A percentile compares a stretch with the other conserved stretches of the same genome.
These are phyloP conservation scores for Peronospora destructor DNA, from an alignment of 352 stramenopile genomes.

Conservation along the genomic window DNA sequence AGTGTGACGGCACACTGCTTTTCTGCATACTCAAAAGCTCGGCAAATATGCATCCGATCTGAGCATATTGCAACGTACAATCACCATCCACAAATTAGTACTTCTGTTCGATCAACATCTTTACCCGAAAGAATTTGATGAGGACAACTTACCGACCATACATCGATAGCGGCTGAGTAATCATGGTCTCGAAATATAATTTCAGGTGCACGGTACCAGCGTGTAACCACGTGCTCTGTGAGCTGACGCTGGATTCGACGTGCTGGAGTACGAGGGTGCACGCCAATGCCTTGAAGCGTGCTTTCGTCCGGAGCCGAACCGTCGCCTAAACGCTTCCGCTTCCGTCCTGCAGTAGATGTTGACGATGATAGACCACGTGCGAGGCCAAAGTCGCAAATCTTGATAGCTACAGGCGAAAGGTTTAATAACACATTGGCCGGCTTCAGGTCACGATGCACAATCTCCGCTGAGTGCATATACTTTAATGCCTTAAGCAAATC, in stretches of 20 bases:
- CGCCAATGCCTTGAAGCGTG: constrained; percentile 50
- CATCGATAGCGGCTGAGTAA: constrained; percentile 83
- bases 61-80: constrained; percentile 5
- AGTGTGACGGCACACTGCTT: constrained; percentile 90
- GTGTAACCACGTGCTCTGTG: constrained; percentile 92
- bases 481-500: constrained; percentile 84
- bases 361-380: constrained; percentile 64
- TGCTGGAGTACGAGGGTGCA: constrained; percentile 65
- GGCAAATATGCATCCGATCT: constrained; percentile 93
- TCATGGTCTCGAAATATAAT: constrained; percentile 90
- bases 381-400: constrained; percentile 84
- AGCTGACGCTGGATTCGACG: constrained; percentile 87
- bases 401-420: constrained; percentile 77
- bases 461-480: constrained; percentile 87
- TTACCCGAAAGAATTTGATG: background rate
- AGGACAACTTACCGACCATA: constrained; percentile 66
- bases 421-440: constrained; percentile 85
- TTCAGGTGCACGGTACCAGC: constrained; percentile 93
- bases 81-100: constrained; percentile 5
- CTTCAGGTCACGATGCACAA: constrained; percentile 86
- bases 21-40: constrained; percentile 95
- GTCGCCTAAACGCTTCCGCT: constrained; percentile 40
- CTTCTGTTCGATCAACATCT: constrained; percentile 1
- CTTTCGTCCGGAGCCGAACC: constrained; percentile 47
- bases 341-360: constrained; percentile 57